A percentile compares a stretch with the other conserved stretches of the same genome.
Conservation (phyloP, 139 green algal species). For the Yamagishiella unicocca region DNA sequence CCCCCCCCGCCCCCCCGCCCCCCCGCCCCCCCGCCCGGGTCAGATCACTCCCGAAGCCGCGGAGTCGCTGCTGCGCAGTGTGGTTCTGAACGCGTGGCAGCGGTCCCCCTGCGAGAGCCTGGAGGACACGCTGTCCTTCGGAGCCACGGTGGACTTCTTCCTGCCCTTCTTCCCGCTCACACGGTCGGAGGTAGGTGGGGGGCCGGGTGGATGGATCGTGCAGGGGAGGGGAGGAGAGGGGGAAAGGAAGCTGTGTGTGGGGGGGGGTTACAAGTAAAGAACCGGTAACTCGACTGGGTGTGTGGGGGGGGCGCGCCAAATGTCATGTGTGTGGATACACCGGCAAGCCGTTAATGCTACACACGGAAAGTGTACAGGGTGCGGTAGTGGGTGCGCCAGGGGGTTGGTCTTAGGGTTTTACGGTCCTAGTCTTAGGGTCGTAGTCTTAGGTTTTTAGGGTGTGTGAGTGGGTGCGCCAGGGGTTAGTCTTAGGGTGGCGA, state of each 20-base stretch:
- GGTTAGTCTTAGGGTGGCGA: too few relatives aligned
- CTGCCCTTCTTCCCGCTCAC: slow-evolving; percentile 46
- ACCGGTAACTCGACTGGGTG: not conserved
- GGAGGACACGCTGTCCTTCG: slow-evolving; percentile 29
- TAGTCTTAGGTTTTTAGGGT: too few relatives aligned
- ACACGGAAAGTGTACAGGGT: too few relatives aligned
- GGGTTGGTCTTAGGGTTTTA: not conserved
- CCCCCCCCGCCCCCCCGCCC: not conserved
- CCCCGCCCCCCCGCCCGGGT: too few relatives aligned
- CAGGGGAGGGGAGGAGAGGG: not conserved
- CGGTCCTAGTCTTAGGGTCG: not conserved
- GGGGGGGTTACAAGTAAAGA: too few relatives aligned
- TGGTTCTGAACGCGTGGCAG: slow-evolving; percentile 28
- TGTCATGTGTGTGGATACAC: too few relatives aligned
- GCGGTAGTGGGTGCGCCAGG: too few relatives aligned
- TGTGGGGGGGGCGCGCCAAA: not conserved
- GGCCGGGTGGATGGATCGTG: too few relatives aligned
- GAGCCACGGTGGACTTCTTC: slow-evolving; percentile 27
- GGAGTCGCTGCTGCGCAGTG: slow-evolving; percentile 24
- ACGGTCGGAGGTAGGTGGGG: slow-evolving; percentile 1
- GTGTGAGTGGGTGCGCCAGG: too few relatives aligned
- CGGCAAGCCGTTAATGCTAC: too few relatives aligned
- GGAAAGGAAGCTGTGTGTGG: not conserved
- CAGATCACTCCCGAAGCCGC: slow-evolving; percentile 41
- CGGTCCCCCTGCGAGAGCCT: slow-evolving; percentile 5